Evolutionary conservation across 2,329 filamentous ascomycete genomes (phyloP).

Genomic region (Trichoderma sp.): DNA sequence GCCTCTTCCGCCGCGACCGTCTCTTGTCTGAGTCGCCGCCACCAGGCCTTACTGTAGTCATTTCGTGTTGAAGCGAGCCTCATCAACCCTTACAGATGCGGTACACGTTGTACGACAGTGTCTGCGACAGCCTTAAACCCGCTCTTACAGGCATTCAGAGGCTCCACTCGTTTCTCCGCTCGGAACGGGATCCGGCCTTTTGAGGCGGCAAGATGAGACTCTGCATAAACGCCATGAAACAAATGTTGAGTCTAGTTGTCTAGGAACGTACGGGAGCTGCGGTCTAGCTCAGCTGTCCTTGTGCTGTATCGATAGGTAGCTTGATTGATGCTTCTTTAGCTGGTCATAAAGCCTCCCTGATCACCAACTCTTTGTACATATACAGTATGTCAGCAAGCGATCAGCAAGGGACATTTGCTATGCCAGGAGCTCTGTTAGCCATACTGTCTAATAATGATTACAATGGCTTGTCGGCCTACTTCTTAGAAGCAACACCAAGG

Average conservation of each 20-base stretch:
- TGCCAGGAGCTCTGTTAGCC: not conserved
- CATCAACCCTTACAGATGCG: not conserved
- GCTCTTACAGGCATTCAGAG: not conserved
- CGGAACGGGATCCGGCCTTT: conserved; percentile 1
- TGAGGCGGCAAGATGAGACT: conserved; percentile 8
- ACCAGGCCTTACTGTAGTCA: not conserved
- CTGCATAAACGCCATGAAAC: not conserved
- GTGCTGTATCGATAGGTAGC: not conserved
- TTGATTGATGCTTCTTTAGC: not conserved
- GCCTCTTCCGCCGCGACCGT: conserved; percentile 1
- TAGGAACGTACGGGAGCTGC: not conserved
- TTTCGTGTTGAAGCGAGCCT: not conserved
- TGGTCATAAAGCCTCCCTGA: not conserved
- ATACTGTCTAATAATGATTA: not conserved
- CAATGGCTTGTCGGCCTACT: not conserved
- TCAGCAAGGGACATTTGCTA: not conserved
- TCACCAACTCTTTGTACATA: not conserved
- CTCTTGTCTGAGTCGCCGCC: not conserved
- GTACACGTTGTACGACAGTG: not conserved
- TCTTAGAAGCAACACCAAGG: not conserved
- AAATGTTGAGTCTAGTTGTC: not conserved
- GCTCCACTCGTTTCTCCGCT: conserved; percentile 2
- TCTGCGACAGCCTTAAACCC: not conserved
- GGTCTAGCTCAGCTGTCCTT: not conserved
- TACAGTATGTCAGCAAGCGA: not conserved